These are phyloP conservation scores for Russula lepida DNA, from an alignment of 768 basidiomycete species.

Conservation along the genomic window DNA sequence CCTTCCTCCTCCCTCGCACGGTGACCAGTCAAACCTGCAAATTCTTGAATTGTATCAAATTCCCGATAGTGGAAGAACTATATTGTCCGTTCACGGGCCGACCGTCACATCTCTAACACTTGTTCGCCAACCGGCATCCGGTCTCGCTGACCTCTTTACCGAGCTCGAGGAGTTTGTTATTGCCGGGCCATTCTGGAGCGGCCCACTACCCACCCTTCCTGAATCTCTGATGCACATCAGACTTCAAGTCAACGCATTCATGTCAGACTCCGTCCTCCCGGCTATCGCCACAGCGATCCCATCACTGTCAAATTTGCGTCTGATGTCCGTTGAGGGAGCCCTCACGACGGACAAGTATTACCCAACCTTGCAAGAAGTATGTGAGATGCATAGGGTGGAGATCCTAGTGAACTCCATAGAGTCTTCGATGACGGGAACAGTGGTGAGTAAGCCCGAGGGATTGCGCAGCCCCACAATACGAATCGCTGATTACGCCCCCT, in stretches of 20 bases:
- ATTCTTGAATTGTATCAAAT: conserved; percentile 13
- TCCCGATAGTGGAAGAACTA: background rate
- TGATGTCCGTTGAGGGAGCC: conserved; percentile 5
- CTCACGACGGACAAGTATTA: conserved; percentile 1
- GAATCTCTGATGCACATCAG: conserved; percentile 8
- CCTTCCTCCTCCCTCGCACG: background rate
- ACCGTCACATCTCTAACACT: conserved; percentile 6
- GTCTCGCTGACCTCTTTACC: conserved; percentile 6
- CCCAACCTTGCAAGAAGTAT: background rate
- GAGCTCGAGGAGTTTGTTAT: conserved; percentile 9
- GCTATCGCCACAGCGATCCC: background rate
- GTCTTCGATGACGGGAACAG: background rate
- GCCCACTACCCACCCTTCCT: conserved; percentile 8
- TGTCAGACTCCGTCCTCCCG: conserved; percentile 1
- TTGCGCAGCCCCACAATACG: background rate
- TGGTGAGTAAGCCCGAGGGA: background rate
- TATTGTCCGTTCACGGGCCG: background rate
- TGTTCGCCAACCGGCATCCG: conserved; percentile 9
- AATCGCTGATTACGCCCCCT: background rate
- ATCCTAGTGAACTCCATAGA: conserved; percentile 4
- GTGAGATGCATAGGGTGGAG: background rate
- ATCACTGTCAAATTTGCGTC: background rate
- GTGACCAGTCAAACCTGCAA: background rate
- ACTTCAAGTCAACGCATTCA: conserved; percentile 14
- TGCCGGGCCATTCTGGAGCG: conserved; percentile 11